A percentile compares a stretch with the other conserved stretches of the same genome.
Conservation (phyloP, 257 asterid genomes). For the Eustoma russellianum region DNA sequence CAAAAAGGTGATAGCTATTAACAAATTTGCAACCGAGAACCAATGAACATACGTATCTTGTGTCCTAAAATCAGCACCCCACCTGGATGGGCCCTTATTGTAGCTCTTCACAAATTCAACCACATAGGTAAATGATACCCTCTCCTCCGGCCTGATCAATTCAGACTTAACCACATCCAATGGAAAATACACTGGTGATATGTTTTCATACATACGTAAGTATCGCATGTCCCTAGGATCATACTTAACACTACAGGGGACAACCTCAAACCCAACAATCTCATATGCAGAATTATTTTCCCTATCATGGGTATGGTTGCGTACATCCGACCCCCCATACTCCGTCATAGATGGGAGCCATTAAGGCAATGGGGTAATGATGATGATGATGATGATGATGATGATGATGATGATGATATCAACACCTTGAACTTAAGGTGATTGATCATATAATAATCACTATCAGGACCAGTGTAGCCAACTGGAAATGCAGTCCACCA, state of each 20-base stretch:
- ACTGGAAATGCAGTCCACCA: slow-evolving; percentile 87
- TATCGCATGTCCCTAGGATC: slow-evolving; percentile 62
- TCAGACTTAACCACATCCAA: slow-evolving; percentile 52
- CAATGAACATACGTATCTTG: slow-evolving; percentile 87
- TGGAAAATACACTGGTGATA: slow-evolving; percentile 45
- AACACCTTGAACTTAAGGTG: slow-evolving; percentile 65
- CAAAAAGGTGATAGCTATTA: slow-evolving; percentile 77
- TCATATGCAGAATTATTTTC: slow-evolving; percentile 60
- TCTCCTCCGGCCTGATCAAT: slow-evolving; percentile 54
- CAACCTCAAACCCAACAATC: slow-evolving; percentile 79
- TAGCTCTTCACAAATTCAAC: slow-evolving; percentile 69
- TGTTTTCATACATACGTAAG: slow-evolving; percentile 44
- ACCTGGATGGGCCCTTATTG: slow-evolving; percentile 75
- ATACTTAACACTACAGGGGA: slow-evolving; percentile 66
- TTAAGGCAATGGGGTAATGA: no score
- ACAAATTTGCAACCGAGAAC: slow-evolving; percentile 73
- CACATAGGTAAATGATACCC: slow-evolving; percentile 68
- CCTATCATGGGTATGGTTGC: no score
- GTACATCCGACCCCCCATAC: no score
- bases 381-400: no score
- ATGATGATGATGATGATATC: no score
- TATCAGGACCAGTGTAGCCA: slow-evolving; percentile 57
- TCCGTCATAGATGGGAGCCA: no score
- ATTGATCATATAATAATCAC: slow-evolving; percentile 62
- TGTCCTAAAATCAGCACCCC: slow-evolving; percentile 85